Conservation (phyloP, 2,329 filamentous ascomycete genomes). For the Aspergillus fumigatiaffinis region DNA sequence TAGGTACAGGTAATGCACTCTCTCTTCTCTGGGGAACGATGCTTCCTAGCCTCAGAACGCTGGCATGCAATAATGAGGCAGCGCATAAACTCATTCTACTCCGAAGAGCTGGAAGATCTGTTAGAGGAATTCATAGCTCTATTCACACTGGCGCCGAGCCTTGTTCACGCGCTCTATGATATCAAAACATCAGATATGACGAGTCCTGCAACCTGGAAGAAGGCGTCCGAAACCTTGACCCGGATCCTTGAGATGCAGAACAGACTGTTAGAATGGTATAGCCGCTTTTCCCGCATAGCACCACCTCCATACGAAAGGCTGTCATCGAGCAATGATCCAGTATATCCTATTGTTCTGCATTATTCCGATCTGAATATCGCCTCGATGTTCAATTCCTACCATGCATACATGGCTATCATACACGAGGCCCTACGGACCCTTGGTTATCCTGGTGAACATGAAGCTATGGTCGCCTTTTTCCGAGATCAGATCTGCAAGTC, state of each 20-base stretch:
- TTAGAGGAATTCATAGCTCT: conserved; percentile 26
- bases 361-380: conserved; percentile 21
- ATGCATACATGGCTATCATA: conserved; percentile 26
- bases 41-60: conserved; percentile 20
- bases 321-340: conserved; percentile 15
- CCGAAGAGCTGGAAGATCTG: conserved; percentile 11
- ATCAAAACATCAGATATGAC: conserved; percentile 16
- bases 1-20: conserved; percentile 26
- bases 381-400: conserved; percentile 22
- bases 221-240: conserved; percentile 12
- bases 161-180: conserved; percentile 23
- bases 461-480: conserved; percentile 19
- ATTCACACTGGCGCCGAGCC: conserved; percentile 23
- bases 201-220: conserved; percentile 5
- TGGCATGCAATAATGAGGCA: conserved; percentile 26
- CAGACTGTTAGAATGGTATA: conserved; percentile 21
- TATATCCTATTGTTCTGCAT: conserved; percentile 18
- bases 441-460: conserved; percentile 21
- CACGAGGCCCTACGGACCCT: conserved; percentile 22
- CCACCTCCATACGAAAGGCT: conserved; percentile 17
- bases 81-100: conserved; percentile 13
- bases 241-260: conserved; percentile 19
- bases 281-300: conserved; percentile 12
- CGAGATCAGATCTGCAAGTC: conserved; percentile 30
- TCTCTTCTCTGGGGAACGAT: conserved; percentile 25